Conservation (phyloP, 352 stramenopile genomes). For the Phytophthora hybrid region DNA sequence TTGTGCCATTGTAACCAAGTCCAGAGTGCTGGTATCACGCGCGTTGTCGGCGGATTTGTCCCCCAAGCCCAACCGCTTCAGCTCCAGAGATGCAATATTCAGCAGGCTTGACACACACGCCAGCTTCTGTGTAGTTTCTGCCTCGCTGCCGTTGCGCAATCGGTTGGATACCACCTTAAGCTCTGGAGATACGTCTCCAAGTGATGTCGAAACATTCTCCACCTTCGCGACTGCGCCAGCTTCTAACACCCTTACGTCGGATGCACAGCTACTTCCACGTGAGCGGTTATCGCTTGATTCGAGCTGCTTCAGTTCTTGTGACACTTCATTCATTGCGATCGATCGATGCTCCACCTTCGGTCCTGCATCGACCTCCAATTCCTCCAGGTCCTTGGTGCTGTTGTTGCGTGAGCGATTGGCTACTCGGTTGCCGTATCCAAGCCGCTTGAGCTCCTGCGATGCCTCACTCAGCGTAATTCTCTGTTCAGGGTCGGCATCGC, state of each 20-base stretch:
- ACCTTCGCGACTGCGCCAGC: slow-evolving; percentile 19
- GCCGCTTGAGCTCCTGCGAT: slow-evolving; percentile 51
- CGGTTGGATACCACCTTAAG: slow-evolving; percentile 44
- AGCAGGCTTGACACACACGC: slow-evolving; percentile 38
- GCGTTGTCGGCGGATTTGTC: slow-evolving; percentile 25
- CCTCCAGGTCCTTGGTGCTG: slow-evolving; percentile 30
- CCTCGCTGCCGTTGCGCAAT: slow-evolving; percentile 30
- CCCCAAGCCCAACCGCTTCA: slow-evolving; percentile 51
- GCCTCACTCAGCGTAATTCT: slow-evolving; percentile 61
- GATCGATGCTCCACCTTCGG: slow-evolving; percentile 29
- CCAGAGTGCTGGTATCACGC: slow-evolving; percentile 24
- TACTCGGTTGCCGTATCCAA: slow-evolving; percentile 53
- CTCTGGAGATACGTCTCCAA: slow-evolving; percentile 49
- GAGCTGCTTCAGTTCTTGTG: slow-evolving; percentile 49
- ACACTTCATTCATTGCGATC: slow-evolving; percentile 49
- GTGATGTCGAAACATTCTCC: slow-evolving; percentile 28
- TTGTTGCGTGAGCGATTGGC: slow-evolving; percentile 25
- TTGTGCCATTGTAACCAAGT: slow-evolving; percentile 35
- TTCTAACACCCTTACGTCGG: slow-evolving; percentile 24
- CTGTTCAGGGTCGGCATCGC: slow-evolving; percentile 50
- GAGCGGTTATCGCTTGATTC: slow-evolving; percentile 35
- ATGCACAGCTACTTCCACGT: slow-evolving; percentile 18
- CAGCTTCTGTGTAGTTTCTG: slow-evolving; percentile 34
- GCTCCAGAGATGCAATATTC: slow-evolving; percentile 52
- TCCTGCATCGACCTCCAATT: slow-evolving; percentile 20